Base-by-base conservation (phyloP, 108 stramenopile species). In the Cyclotella cryptica region DNA sequence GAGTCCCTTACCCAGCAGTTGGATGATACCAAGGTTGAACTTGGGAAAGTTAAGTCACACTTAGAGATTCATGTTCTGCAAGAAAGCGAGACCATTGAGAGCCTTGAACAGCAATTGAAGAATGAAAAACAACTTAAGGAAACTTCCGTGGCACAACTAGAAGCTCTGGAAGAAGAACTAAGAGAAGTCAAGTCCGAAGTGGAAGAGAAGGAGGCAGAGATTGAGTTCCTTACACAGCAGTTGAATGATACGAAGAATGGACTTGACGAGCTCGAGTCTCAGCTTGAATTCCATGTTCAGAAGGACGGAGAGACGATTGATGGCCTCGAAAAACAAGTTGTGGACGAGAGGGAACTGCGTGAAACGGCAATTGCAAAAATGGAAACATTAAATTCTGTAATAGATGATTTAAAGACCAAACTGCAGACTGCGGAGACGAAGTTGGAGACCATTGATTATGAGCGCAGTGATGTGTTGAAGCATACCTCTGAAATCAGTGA, bases 291-390 rank as follows among this genome's bases (percentile, higher is more conserved):
- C 40, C 55, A 71, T 58, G 40, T 58, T 28, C 22, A 58, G 17
- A 54, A 55, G 10, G 52, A 57, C 22, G 54, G 40, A 3, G 55
- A 58, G 24, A 58, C 42, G 2, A 71, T 54, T 22, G n/a, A 58
- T 3, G 21, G 27, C 13, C 66, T 75, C 27, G 52, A 67, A 40
- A 51, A 67, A 55, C 64, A 29, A 29, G 45, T 71, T 10, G 26
- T 1, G 40, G 69, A 66, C 12, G 46, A 66, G 40, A 76, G 47
- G 40, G 42, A 67, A 10, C 2, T 67, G 17, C 54, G 57, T 11
- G 58, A 68, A 66, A 40, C 29, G 17, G 35, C 45, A 22, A 11
- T 68, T 42, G 66, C 47, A 19, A 77, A 77, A 27, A 49, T 72
- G 66, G 66, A 69, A 2, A 52, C 42, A 24, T 24, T 58, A 15